These are phyloP conservation scores for Gastroboletus turbinatus DNA, from an alignment of 1,284 basidiomycete species.

Conservation along the genomic window DNA sequence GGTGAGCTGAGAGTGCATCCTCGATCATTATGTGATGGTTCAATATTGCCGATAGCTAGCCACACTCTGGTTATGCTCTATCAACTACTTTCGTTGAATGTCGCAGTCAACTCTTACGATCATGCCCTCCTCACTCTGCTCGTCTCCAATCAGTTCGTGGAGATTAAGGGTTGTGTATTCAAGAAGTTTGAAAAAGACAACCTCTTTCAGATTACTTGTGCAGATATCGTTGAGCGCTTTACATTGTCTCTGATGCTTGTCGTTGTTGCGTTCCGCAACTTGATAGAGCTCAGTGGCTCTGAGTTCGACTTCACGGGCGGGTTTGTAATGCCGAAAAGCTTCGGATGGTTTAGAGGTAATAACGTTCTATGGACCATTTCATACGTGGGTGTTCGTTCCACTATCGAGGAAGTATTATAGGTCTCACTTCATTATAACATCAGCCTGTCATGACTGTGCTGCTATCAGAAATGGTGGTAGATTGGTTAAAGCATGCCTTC, in stretches of 20 bases:
- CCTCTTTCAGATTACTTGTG: conserved; percentile 98
- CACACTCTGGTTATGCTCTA: conserved; percentile 97
- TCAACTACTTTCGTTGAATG: conserved; percentile 93
- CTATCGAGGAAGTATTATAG: background rate
- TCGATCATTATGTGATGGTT: background rate
- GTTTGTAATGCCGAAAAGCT: conserved; percentile 79
- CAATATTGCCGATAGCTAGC: conserved; percentile 52
- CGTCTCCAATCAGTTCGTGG: conserved; percentile 98
- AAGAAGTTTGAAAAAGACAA: conserved; percentile 99
- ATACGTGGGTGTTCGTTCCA: conserved; percentile 57
- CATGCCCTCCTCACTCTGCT: conserved; percentile 93
- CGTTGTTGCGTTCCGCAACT: conserved; percentile 91
- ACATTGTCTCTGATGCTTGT: conserved; percentile 90
- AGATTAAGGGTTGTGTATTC: conserved; percentile 99
- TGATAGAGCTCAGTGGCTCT: conserved; percentile 92
- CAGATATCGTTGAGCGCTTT: conserved; percentile 98
- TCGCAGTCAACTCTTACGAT: conserved; percentile 98
- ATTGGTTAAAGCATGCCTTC: conserved; percentile 99
- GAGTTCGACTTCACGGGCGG: conserved; percentile 77
- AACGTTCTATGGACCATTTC: conserved; percentile 87
- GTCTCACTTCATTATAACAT: conserved; percentile 1
- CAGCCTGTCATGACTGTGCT: conserved; percentile 92
- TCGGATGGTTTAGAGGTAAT: conserved; percentile 78
- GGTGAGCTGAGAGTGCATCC: conserved; percentile 47
- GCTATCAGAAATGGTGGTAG: conserved; percentile 90